Evolutionary conservation across 2,329 filamentous ascomycete genomes (phyloP).

Genomic region (Hypoxylon sp.): DNA sequence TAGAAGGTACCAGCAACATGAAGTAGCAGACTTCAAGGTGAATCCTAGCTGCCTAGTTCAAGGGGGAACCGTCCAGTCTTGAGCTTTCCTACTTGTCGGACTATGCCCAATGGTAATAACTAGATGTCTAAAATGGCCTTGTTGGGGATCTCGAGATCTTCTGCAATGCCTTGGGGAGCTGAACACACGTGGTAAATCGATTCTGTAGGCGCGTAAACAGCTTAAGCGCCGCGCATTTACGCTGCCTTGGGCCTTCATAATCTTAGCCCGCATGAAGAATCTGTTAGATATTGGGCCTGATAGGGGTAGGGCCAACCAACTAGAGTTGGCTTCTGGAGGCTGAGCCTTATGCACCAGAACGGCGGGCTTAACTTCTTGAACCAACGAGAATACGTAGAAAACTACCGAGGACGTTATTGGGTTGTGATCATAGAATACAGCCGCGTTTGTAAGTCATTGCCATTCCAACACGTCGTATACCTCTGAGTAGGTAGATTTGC

Average conservation of each 20-base stretch:
- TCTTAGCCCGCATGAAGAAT: slow-evolving; percentile 3
- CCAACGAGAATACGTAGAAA: slow-evolving; percentile 30
- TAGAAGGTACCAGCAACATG: slow-evolving; percentile 12
- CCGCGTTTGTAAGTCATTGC: slow-evolving; percentile 14
- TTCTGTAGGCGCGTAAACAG: slow-evolving; percentile 22
- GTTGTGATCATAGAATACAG: slow-evolving; percentile 5
- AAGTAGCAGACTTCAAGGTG: slow-evolving; percentile 13
- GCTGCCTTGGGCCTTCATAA: slow-evolving; percentile 8
- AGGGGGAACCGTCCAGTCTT: slow-evolving; percentile 7
- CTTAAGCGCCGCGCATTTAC: slow-evolving; percentile 30
- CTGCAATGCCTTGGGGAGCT: not conserved
- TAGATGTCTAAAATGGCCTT: not conserved
- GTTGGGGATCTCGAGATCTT: not conserved
- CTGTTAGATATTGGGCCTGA: slow-evolving; percentile 15
- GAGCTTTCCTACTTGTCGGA: not conserved
- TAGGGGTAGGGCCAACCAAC: slow-evolving; percentile 23
- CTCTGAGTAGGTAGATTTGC: slow-evolving; percentile 11
- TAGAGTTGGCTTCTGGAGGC: slow-evolving; percentile 8
- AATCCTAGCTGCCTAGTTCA: slow-evolving; percentile 17
- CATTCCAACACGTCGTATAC: slow-evolving; percentile 16
- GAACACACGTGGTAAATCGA: slow-evolving; percentile 31
- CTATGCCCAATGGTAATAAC: slow-evolving; percentile 11
- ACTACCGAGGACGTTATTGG: slow-evolving; percentile 24
- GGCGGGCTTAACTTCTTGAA: not conserved
- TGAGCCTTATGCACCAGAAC: slow-evolving; percentile 14